Evolutionary conservation across 805 yeast genomes (phyloP), one percentile per base, ranked within the genome.

Genomic region (Ogataea populi-albae): DNA sequence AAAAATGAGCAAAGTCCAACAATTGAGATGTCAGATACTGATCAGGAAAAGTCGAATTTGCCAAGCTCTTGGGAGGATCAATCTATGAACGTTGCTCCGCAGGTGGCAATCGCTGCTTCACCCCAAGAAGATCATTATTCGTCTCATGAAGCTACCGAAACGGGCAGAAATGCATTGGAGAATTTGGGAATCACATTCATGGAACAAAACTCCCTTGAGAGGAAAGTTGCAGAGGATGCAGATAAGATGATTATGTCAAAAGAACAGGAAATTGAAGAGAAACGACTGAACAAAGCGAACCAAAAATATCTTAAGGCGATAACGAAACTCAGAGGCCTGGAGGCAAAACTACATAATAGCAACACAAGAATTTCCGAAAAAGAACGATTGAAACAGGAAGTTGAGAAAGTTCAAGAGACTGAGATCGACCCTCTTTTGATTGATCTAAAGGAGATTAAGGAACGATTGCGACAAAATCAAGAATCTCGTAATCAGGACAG

Each of bases 151-250:
- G 34, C 34, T 15, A 24, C 37, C 12, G 38, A 33, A 15, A 19
- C 32, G n/a, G 31, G 35, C 16, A 15, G 33, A 19, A 23, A 45
- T 12, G 50, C 57, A 1, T 50, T 71, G 22, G 54, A 57, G 16
- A 53, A 62, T 3, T 48, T 75, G 15, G 79, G 77, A 1, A 78
- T 85, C 19, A 68, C 68, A 49, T 65, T 86, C 3, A 78, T 87
- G 40, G 88, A 85, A 49, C 98, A 93, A 57, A 79, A 75, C 35
- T 79, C 80, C 6, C 60, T 91, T n/a, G 98, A 89, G 52, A 64
- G 75, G 30, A 66, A 74, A 38, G 80, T 91, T 22, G 86, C 87
- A 12, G 66, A 68, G 22, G 66, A 75, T 59, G 95, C 96, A 1
- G 78, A 79, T 42, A 64, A 66, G 36, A 76, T 75, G 3, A 69